Percentiles rank a stretch among this genome's conserved stretches.
Conservation (phyloP, 164 flowering plant species). For the Nymphaea colorata region DNA sequence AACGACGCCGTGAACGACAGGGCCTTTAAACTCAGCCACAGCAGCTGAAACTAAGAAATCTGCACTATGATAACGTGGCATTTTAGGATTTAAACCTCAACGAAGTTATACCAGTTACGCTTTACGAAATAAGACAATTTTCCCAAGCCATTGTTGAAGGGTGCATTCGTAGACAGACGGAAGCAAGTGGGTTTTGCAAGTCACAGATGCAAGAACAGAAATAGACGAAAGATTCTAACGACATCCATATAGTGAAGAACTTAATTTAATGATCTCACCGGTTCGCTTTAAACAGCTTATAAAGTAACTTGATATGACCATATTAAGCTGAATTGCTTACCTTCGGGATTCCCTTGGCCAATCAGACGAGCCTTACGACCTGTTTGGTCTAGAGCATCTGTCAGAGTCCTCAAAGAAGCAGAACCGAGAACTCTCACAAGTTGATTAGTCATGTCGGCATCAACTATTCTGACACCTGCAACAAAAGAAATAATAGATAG, state of each 20-base stretch:
- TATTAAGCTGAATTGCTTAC: slow-evolving; percentile 18
- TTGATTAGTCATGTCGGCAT: slow-evolving; percentile 72
- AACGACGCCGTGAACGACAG: slow-evolving; percentile 78
- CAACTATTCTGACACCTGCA: slow-evolving; percentile 71
- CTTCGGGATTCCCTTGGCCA: slow-evolving; percentile 87
- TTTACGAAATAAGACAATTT: no score
- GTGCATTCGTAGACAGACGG: no score
- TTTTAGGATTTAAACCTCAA: no score
- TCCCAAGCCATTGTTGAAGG: no score
- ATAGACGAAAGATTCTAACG: no score
- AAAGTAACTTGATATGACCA: no score
- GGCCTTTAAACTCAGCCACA: slow-evolving; percentile 96
- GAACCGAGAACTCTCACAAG: slow-evolving; percentile 73
- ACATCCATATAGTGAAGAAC: no score
- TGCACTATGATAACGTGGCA: slow-evolving; percentile 16
- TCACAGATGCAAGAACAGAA: no score
- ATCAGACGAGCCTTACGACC: slow-evolving; percentile 75
- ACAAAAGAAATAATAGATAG: not conserved
- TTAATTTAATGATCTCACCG: no score
- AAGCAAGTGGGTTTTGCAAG: no score
- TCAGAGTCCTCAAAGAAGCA: slow-evolving; percentile 58
- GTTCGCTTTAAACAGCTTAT: no score
- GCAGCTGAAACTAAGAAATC: slow-evolving; percentile 87
- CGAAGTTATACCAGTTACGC: no score
- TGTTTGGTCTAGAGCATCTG: slow-evolving; percentile 79